Percentiles rank a stretch among this genome's conserved stretches.
Evolutionary conservation across 2,329 filamentous ascomycete species (phyloP).

Genomic region (Cladosporium sphaerospermum): DNA sequence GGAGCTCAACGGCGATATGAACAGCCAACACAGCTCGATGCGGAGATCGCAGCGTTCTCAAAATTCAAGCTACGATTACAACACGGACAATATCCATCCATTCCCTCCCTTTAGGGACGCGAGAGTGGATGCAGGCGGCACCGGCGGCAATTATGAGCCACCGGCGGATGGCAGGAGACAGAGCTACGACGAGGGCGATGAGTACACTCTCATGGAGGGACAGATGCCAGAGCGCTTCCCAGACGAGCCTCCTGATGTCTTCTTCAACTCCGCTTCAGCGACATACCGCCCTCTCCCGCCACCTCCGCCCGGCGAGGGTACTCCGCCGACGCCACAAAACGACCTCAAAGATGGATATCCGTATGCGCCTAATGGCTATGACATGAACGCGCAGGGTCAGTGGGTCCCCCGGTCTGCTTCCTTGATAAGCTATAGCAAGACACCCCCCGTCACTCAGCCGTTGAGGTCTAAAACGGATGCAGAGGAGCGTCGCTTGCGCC

Average conservation of each 20-base stretch:
- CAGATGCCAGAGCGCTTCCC: constrained; percentile 31
- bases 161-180: constrained; percentile 57
- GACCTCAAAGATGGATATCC: constrained; percentile 6
- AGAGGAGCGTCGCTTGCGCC: constrained; percentile 55
- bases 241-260: constrained; percentile 75
- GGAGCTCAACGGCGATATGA: constrained; percentile 26
- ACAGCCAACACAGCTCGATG: constrained; percentile 39
- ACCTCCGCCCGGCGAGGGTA: constrained; percentile 54
- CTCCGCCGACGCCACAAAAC: constrained; percentile 18
- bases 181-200: constrained; percentile 92
- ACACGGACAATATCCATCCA: constrained; percentile 47
- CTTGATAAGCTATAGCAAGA: constrained; percentile 72
- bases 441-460: constrained; percentile 72
- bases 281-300: constrained; percentile 55
- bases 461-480: constrained; percentile 91
- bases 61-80: constrained; percentile 34
- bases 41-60: constrained; percentile 39
- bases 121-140: constrained; percentile 79
- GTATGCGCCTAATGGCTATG: constrained; percentile 21
- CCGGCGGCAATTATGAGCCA: constrained; percentile 79
- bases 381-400: constrained; percentile 22
- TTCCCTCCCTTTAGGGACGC: constrained; percentile 57
- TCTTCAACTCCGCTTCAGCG: constrained; percentile 79
- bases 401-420: constrained; percentile 70
- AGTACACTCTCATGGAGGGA: constrained; percentile 48